phyloP scores from a whole-genome alignment of 1,139 yeast species.

The Zhuliangozyma blackwelliae region DNA sequence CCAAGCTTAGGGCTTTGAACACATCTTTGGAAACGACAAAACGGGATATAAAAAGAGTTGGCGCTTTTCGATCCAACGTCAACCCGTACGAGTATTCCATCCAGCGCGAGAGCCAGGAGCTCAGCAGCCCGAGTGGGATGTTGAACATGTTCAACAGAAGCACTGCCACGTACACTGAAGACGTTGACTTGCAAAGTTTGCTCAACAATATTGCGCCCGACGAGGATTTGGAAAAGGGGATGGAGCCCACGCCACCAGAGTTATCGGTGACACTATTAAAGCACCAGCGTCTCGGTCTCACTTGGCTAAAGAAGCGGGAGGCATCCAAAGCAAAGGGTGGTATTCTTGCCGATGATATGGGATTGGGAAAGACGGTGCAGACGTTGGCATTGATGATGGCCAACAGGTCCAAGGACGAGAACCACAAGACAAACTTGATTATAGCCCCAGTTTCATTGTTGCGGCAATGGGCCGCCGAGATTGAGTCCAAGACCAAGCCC shows the following conservation, averaged over 20 bases:
- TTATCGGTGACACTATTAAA: constrained; percentile 63
- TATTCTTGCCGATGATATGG: constrained; percentile 91
- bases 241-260: constrained; percentile 65
- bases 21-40: too few species aligned
- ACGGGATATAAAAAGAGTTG: too few species aligned
- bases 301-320: constrained; percentile 77
- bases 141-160: too few species aligned
- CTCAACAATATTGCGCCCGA: constrained; percentile 65
- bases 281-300: constrained; percentile 82
- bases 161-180: constrained; percentile 5
- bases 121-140: too few species aligned
- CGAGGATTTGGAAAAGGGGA: constrained; percentile 44
- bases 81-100: too few species aligned
- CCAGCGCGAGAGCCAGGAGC: too few species aligned
- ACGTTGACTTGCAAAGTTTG: constrained; percentile 45
- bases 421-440: constrained; percentile 59
- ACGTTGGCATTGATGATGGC: constrained; percentile 66
- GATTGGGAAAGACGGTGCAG: constrained; percentile 88
- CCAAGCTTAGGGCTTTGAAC: too few species aligned
- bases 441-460: constrained; percentile 83
- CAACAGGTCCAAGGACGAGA: constrained; percentile 35
- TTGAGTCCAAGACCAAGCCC: constrained; percentile 55
- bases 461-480: constrained; percentile 81
- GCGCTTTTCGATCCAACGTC: too few species aligned
- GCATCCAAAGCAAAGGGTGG: constrained; percentile 63